Evolutionary conservation across 2,329 filamentous ascomycete species (phyloP).

Genomic region (Fusarium duplospermum): DNA sequence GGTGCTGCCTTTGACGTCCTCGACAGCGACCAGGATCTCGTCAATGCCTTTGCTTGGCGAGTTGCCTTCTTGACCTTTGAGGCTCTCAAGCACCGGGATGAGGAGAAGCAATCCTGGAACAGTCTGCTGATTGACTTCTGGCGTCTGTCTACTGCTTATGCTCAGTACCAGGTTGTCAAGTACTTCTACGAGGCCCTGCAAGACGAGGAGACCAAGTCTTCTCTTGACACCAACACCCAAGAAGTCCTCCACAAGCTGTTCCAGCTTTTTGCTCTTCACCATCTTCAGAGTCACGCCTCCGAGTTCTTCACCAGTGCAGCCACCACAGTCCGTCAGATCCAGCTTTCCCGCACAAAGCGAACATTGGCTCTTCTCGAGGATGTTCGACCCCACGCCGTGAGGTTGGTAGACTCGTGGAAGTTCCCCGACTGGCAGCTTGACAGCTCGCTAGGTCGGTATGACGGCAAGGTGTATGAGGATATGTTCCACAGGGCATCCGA

Average conservation of each 20-base stretch:
- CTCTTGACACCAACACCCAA: constrained; percentile 68
- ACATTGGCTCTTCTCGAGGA: constrained; percentile 78
- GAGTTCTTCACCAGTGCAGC: constrained; percentile 80
- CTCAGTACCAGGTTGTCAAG: constrained; percentile 82
- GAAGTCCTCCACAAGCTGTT: constrained; percentile 77
- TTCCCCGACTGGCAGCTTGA: constrained; percentile 85
- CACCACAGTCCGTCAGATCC: constrained; percentile 78
- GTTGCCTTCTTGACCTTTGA: constrained; percentile 81
- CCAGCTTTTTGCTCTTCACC: constrained; percentile 79
- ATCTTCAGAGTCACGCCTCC: constrained; percentile 73
- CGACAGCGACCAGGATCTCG: constrained; percentile 75
- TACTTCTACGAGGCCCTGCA: constrained; percentile 67
- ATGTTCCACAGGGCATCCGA: constrained; percentile 79
- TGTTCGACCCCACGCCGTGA: constrained; percentile 78
- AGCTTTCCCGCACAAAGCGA: constrained; percentile 72
- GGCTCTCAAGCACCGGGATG: constrained; percentile 78
- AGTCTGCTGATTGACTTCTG: constrained; percentile 82
- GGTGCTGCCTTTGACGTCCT: constrained; percentile 81
- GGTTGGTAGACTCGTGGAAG: constrained; percentile 79
- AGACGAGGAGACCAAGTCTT: constrained; percentile 60
- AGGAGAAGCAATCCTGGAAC: constrained; percentile 82
- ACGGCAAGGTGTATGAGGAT: constrained; percentile 83
- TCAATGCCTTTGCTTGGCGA: constrained; percentile 81
- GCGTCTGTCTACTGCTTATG: constrained; percentile 79
- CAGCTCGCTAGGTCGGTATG: constrained; percentile 74